Percentiles rank a stretch among this genome's conserved stretches.
Evolutionary conservation across 208 protist genomes (phyloP).

Genomic region (Phytomonas sp.): DNA sequence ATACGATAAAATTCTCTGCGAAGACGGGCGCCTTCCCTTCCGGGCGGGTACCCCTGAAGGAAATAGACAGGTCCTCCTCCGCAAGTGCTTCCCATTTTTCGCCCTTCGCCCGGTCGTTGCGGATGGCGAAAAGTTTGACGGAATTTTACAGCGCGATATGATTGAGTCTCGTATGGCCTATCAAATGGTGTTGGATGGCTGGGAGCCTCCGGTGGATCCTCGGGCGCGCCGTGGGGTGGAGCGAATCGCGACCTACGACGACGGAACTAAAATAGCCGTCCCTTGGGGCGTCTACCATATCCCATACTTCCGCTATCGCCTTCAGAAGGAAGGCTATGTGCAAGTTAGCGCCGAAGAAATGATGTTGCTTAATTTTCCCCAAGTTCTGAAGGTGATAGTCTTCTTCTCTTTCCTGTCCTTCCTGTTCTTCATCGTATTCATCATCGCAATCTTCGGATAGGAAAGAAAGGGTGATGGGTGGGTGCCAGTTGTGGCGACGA

Average conservation of each 20-base stretch:
- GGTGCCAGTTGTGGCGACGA: not conserved
- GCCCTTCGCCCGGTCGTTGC: conserved; percentile 45
- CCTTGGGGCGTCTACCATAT: conserved; percentile 84
- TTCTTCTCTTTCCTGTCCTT: conserved; percentile 25
- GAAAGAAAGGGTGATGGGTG: not conserved
- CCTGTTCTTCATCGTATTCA: not conserved
- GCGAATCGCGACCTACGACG: conserved; percentile 66
- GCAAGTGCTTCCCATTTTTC: conserved; percentile 55
- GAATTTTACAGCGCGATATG: conserved; percentile 54
- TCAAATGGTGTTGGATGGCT: conserved; percentile 64
- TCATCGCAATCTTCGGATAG: conserved; percentile 6
- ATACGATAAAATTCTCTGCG: conserved; percentile 74
- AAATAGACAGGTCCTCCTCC: conserved; percentile 29
- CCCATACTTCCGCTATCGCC: conserved; percentile 71
- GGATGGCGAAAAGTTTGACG: conserved; percentile 67
- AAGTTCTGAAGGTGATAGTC: conserved; percentile 37
- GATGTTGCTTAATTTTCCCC: conserved; percentile 47
- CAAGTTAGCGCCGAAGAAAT: conserved; percentile 45
- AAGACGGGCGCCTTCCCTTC: conserved; percentile 77
- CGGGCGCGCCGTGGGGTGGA: conserved; percentile 66
- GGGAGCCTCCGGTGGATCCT: conserved; percentile 67
- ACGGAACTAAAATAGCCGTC: conserved; percentile 41
- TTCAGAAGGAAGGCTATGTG: conserved; percentile 53
- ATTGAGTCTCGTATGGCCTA: conserved; percentile 85
- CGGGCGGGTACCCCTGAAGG: conserved; percentile 31